Base-by-base conservation (phyloP, 192 early-diverging fungal genomes). In the Linnemannia zychae region DNA sequence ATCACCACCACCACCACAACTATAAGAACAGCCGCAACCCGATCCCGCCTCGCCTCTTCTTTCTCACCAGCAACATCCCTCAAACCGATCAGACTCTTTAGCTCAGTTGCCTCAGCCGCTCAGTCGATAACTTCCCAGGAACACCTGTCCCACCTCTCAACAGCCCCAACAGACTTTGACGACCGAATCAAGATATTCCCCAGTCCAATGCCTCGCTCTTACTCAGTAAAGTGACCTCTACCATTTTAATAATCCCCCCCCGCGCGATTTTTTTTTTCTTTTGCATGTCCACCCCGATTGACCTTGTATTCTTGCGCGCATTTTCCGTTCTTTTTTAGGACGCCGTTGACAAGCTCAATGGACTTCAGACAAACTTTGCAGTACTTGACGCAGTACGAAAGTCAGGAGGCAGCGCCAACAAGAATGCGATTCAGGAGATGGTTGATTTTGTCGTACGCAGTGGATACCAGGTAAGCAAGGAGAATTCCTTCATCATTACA, bases 331-430 rank as follows among this genome's bases (percentile, higher is more conserved):
- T 66, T 37, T 49, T 67, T 15, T 52, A 98, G 96, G 88, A 92
- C 31, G 96, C 97, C 11, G 91, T 98, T 72, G 82, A 92, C 20
- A 89, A 92, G 75, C 90, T 99, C 74, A 98, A 98, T 88, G 81
- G 89, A 44, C 88, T 96, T 44, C 97, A 99, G 88, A 97, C 94
- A 36, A 99, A 97, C 91, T 94, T 95, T 75, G 88, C 92, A 24
- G 83, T 93, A 36, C 87, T 99, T 13, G 93, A 95, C 57, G 86
- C 90, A 63, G 79, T 97, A 33, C 90, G 94, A 50, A 93, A 94
- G 70, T 90, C 92, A n/a, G 93, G 92, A 48, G 89, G 91, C 52
- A 74, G 81, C 37, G 82, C 92, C 66, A 94, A 95, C 82, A 87
- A 89, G 31, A 69, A 86, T 16, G 92, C 92, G 71, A 72, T 96